Evolutionary conservation across 371 early-diverging fungal species (phyloP).

Genomic region (Lichtheimia ornata): DNA sequence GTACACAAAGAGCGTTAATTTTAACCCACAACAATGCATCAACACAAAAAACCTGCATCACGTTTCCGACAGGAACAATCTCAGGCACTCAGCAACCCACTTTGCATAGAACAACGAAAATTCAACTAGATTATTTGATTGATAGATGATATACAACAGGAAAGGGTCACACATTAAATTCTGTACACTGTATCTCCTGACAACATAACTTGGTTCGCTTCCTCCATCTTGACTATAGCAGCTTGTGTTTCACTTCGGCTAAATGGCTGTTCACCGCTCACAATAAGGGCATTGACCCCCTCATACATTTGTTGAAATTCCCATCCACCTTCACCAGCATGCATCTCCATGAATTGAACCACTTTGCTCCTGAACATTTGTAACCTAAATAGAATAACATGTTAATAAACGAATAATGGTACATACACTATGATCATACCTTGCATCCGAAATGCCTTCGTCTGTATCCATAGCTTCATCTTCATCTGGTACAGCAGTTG

Average conservation of each 20-base stretch:
- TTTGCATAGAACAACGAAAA: too few relatives aligned
- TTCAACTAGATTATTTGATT: too few relatives aligned
- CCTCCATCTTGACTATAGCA: constrained; percentile 51
- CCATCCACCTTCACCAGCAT: constrained; percentile 25
- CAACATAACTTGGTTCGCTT: constrained; percentile 75
- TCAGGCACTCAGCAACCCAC: too few relatives aligned
- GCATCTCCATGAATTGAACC: constrained; percentile 14
- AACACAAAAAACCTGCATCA: too few relatives aligned
- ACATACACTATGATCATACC: constrained; percentile 11
- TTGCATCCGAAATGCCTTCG: constrained; percentile 21
- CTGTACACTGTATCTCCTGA: constrained; percentile 63
- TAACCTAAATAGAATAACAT: constrained; percentile 20
- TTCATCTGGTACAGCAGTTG: constrained; percentile 1
- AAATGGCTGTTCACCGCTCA: constrained; percentile 26
- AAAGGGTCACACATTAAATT: constrained; percentile 43
- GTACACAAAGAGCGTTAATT: too few relatives aligned
- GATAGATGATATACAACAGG: too few relatives aligned
- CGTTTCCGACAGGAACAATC: too few relatives aligned
- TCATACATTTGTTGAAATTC: constrained; percentile 42
- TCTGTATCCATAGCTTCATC: constrained; percentile 26
- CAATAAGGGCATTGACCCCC: constrained; percentile 38
- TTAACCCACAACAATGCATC: too few relatives aligned
- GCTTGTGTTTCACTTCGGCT: constrained; percentile 22
- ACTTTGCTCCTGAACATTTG: constrained; percentile 34
- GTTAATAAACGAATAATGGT: background rate